Conservation (phyloP, 1,139 yeast species). For the Candida smagusa region DNA sequence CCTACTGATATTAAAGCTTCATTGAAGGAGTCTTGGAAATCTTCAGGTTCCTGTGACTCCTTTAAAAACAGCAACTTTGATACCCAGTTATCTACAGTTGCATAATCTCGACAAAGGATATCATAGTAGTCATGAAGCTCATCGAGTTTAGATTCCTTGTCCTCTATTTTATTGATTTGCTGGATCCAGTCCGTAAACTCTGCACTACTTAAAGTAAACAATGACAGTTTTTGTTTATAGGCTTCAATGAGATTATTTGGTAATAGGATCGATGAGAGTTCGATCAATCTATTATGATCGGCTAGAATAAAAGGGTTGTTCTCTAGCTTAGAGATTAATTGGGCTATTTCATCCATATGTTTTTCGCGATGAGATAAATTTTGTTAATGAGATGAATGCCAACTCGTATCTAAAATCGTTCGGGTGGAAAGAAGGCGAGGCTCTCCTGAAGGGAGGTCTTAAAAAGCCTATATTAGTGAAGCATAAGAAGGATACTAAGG, state of each 20-base stretch:
- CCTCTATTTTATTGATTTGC: slow-evolving; percentile 19
- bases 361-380: slow-evolving; percentile 1
- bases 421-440: slow-evolving; percentile 94
- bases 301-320: slow-evolving; percentile 14
- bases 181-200: slow-evolving; percentile 28
- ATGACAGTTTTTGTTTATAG: slow-evolving; percentile 18
- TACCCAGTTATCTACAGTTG: slow-evolving; percentile 13
- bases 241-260: slow-evolving; percentile 14
- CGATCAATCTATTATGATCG: slow-evolving; percentile 21
- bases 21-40: not conserved
- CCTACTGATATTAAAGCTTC: slow-evolving; percentile 14
- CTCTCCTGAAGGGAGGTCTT: slow-evolving; percentile 74
- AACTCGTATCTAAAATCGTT: slow-evolving; percentile 65
- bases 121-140: slow-evolving; percentile 18
- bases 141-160: slow-evolving; percentile 9
- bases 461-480: slow-evolving; percentile 83
- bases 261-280: slow-evolving; percentile 9
- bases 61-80: slow-evolving; percentile 9
- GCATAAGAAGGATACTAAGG: slow-evolving; percentile 87
- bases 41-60: slow-evolving; percentile 1
- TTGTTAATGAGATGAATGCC: slow-evolving; percentile 58
- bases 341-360: slow-evolving; percentile 1
- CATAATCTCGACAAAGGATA: slow-evolving; percentile 11
- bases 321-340: slow-evolving; percentile 5
- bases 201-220: slow-evolving; percentile 17